Evolutionary conservation across 75 land plant species (phyloP).

Genomic region (Sequoia sempervirens): DNA sequence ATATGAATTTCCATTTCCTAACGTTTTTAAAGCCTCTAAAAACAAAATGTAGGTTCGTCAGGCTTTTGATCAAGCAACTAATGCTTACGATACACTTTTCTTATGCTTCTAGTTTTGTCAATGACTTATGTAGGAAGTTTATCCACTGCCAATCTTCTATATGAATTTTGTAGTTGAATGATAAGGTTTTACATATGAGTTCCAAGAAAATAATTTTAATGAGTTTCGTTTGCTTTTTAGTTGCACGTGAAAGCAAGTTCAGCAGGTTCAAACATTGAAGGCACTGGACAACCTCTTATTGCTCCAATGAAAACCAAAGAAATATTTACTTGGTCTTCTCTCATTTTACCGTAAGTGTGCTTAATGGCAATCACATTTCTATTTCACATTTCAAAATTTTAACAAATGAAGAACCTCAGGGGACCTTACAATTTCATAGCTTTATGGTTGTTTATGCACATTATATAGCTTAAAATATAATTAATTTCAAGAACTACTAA

Average conservation of each 20-base stretch:
- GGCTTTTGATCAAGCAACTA: not conserved
- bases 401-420: not conserved
- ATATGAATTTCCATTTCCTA: not conserved
- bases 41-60: not conserved
- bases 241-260: not conserved
- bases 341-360: conserved; percentile 26
- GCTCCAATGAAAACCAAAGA: not conserved
- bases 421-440: not conserved
- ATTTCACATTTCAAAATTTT: not conserved
- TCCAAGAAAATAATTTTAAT: not conserved
- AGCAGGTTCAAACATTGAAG: conserved; percentile 8
- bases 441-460: not conserved
- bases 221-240: conserved; percentile 1
- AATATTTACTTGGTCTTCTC: conserved; percentile 22
- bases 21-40: not conserved
- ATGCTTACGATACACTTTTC: not conserved
- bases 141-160: not conserved
- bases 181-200: not conserved
- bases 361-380: not conserved
- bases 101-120: not conserved
- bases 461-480: not conserved
- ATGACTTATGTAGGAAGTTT: not conserved
- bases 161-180: not conserved
- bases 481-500: not conserved
- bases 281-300: conserved; percentile 2